A percentile compares a stretch with the other conserved stretches of the same genome.
Conservation (phyloP, 257 asterid species). For the Datura wrightii region DNA sequence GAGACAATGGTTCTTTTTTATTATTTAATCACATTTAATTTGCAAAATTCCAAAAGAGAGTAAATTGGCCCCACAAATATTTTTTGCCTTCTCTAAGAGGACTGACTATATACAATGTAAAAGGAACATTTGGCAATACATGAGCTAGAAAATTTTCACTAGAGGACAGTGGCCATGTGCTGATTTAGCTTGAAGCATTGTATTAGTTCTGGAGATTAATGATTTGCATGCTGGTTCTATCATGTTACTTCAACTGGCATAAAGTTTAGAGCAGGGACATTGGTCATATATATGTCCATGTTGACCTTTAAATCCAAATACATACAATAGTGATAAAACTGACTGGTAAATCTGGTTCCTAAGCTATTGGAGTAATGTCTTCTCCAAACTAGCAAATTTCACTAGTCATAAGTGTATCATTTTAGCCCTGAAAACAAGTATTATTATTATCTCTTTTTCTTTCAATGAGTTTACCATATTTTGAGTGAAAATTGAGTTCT, state of each 20-base stretch:
- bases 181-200: slow-evolving; percentile 25
- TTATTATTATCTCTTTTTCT: too few relatives aligned
- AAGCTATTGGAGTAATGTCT: too few relatives aligned
- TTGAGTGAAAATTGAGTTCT: too few relatives aligned
- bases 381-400: too few relatives aligned
- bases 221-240: not conserved
- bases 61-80: slow-evolving; percentile 10
- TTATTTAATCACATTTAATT: slow-evolving; percentile 8
- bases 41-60: not conserved
- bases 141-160: not conserved
- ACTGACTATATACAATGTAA: slow-evolving; percentile 18
- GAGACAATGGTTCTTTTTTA: not conserved
- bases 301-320: not conserved
- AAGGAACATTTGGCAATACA: not conserved
- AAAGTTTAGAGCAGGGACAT: not conserved
- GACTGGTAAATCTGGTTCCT: too few relatives aligned
- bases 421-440: too few relatives aligned
- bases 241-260: not conserved
- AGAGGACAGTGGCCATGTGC: slow-evolving; percentile 26
- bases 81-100: not conserved
- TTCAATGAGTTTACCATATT: too few relatives aligned
- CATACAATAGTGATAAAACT: too few relatives aligned
- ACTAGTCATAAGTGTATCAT: too few relatives aligned
- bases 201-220: not conserved
- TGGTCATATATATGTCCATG: not conserved